These are phyloP conservation scores for Ceratocystis alfenasii DNA, from an alignment of 2,329 filamentous ascomycete species.

Conservation along the genomic window DNA sequence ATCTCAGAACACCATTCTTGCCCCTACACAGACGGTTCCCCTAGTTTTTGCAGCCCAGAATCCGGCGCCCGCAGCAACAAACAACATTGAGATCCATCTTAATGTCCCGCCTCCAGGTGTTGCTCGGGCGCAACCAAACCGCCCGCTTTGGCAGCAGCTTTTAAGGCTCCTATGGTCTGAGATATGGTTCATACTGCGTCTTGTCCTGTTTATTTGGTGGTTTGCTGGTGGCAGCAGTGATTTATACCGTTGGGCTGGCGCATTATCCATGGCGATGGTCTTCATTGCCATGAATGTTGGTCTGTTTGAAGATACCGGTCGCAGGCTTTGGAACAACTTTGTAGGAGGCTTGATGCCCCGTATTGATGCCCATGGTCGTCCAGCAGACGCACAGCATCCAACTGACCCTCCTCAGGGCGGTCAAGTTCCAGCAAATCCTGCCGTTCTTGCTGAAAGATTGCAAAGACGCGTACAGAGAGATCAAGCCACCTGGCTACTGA, in stretches of 20 bases:
- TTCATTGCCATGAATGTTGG: constrained; percentile 50
- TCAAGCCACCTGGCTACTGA: constrained; percentile 39
- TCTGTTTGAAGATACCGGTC: constrained; percentile 42
- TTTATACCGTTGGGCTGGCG: constrained; percentile 47
- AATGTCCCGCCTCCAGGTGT: background rate
- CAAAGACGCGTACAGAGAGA: constrained; percentile 36
- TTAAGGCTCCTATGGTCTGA: constrained; percentile 44
- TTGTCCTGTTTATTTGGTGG: constrained; percentile 52
- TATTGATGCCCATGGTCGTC: constrained; percentile 31
- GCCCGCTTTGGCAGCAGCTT: constrained; percentile 26
- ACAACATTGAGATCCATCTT: constrained; percentile 8
- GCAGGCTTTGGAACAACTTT: constrained; percentile 46
- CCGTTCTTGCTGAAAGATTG: constrained; percentile 42
- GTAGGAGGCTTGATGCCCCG: constrained; percentile 43
- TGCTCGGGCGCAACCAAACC: constrained; percentile 5
- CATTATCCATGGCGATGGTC: constrained; percentile 41
- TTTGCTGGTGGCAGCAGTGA: constrained; percentile 47
- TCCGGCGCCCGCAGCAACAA: background rate
- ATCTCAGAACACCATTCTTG: background rate
- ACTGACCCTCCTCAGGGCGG: constrained; percentile 10
- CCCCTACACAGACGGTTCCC: constrained; percentile 6
- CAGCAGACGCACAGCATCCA: constrained; percentile 26
- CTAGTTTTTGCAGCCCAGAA: constrained; percentile 4
- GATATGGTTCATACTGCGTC: constrained; percentile 47
- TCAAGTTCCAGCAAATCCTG: constrained; percentile 29